These are phyloP conservation scores for Dryadomyces quercivorus DNA, from an alignment of 2,329 filamentous ascomycete species.

Conservation along the genomic window DNA sequence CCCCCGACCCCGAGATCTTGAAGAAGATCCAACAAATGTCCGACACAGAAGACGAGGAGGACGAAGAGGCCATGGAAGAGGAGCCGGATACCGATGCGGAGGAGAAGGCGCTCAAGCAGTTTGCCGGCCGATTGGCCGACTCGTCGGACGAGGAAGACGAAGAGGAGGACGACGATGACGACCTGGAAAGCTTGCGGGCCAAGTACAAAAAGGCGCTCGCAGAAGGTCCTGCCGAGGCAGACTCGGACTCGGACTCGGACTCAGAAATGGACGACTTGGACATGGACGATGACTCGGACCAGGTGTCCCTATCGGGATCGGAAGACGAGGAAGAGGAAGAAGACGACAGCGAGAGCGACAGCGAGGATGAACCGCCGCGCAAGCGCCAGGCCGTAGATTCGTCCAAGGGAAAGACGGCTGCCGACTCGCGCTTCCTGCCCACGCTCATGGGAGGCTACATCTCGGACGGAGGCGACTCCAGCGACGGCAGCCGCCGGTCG, in stretches of 20 bases:
- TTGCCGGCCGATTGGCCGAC: neutral
- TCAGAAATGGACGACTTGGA: constrained; percentile 8
- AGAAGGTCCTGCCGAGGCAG: neutral
- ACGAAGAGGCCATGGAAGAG: constrained; percentile 15
- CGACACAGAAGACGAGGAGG: constrained; percentile 18
- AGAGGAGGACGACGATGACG: constrained; percentile 23
- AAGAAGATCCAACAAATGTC: neutral
- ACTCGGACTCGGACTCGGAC: constrained; percentile 3
- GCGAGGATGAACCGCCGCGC: constrained; percentile 4
- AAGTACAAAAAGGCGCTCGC: constrained; percentile 3
- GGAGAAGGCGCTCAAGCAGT: neutral
- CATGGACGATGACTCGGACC: constrained; percentile 6
- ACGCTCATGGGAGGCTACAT: constrained; percentile 70
- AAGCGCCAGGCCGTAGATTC: constrained; percentile 1
- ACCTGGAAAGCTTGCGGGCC: neutral
- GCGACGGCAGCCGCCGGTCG: constrained; percentile 58
- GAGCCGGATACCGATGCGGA: constrained; percentile 11
- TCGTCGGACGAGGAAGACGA: neutral
- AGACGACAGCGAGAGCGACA: neutral
- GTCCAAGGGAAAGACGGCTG: neutral
- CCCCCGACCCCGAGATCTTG: neutral
- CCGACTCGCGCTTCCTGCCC: constrained; percentile 54
- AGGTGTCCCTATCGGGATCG: neutral
- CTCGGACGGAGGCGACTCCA: constrained; percentile 66
- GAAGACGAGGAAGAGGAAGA: neutral